phyloP scores from a whole-genome alignment of 2,329 filamentous ascomycete species.

The Nigrospora sphaerica region DNA sequence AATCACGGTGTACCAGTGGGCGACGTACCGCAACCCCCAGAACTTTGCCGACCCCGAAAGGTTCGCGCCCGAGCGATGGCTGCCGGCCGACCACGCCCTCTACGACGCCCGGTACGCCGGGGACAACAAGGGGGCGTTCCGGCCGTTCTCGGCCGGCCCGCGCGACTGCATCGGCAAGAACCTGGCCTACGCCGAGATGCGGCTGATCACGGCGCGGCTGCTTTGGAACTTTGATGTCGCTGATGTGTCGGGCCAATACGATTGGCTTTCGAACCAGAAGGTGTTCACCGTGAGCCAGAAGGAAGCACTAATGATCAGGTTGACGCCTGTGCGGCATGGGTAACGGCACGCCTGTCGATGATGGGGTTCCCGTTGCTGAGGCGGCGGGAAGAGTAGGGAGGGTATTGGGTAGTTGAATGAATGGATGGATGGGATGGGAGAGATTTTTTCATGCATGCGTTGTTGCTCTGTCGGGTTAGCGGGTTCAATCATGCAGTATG shows the following conservation, averaged over 20 bases:
- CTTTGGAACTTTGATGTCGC: slow-evolving; percentile 26
- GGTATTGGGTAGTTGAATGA: no score
- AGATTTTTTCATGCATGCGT: no score
- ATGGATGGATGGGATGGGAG: no score
- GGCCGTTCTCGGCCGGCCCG: slow-evolving; percentile 10
- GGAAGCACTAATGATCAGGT: not conserved
- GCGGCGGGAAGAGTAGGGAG: no score
- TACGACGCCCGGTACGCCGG: slow-evolving; percentile 4
- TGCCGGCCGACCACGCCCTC: slow-evolving; percentile 6
- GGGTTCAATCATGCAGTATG: no score
- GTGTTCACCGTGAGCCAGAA: slow-evolving; percentile 1
- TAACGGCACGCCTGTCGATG: no score
- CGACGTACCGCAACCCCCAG: slow-evolving; percentile 28
- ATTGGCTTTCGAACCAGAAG: slow-evolving; percentile 1
- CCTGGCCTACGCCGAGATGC: slow-evolving; percentile 27
- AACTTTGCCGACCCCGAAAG: slow-evolving; percentile 34
- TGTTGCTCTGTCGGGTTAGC: no score
- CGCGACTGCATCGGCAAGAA: slow-evolving; percentile 14
- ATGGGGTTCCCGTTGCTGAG: no score
- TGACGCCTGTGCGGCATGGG: not conserved
- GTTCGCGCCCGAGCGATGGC: slow-evolving; percentile 11
- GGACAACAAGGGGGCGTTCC: slow-evolving; percentile 9
- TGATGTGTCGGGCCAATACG: slow-evolving; percentile 12
- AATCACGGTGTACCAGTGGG: slow-evolving; percentile 35
- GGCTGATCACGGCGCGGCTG: slow-evolving; percentile 23